A percentile compares a stretch with the other conserved stretches of the same genome.
These are phyloP conservation scores for Areca catechu DNA, from an alignment of 176 grass and related monocot species.

Conservation along the genomic window DNA sequence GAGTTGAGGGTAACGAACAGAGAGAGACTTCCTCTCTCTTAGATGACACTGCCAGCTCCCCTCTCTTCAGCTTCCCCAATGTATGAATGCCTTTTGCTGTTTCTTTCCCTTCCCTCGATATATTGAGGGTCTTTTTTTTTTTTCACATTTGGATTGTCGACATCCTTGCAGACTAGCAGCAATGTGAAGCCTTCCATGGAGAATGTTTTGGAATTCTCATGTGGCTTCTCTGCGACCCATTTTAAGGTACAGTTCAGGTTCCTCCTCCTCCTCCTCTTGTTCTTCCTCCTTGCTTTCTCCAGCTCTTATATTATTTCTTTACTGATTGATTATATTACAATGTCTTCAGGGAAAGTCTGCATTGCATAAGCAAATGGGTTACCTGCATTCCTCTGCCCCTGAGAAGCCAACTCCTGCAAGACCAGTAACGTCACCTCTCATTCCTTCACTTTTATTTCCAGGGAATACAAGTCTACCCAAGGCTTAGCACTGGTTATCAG, in stretches of 20 bases:
- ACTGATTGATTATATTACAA: too few species aligned
- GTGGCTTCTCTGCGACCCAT: conserved; percentile 34
- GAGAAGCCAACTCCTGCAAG: conserved; percentile 33
- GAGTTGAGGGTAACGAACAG: conserved; percentile 23
- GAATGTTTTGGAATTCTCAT: conserved; percentile 33
- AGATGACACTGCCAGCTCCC: conserved; percentile 95
- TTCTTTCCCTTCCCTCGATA: too few species aligned
- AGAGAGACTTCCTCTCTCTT: conserved; percentile 39
- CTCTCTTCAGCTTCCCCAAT: conserved; percentile 38
- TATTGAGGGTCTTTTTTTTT: too few species aligned
- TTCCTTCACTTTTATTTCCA: background rate
- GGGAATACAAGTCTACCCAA: background rate
- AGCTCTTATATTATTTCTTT: background rate
- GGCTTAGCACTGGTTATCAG: too few species aligned
- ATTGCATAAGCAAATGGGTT: conserved; percentile 35
- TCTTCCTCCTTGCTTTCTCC: background rate
- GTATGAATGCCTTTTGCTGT: background rate
- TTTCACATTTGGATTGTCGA: too few species aligned
- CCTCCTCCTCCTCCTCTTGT: too few species aligned
- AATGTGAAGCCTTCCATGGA: conserved; percentile 15
- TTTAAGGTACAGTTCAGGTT: conserved; percentile 16
- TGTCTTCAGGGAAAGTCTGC: conserved; percentile 18
- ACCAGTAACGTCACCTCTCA: conserved; percentile 29
- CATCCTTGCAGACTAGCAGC: background rate
- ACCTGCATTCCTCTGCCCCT: conserved; percentile 39